Evolutionary conservation across 2,329 filamentous ascomycete species (phyloP), one percentile per base, ranked within the genome.

Genomic region (Allantophomopsis lycopodina): DNA sequence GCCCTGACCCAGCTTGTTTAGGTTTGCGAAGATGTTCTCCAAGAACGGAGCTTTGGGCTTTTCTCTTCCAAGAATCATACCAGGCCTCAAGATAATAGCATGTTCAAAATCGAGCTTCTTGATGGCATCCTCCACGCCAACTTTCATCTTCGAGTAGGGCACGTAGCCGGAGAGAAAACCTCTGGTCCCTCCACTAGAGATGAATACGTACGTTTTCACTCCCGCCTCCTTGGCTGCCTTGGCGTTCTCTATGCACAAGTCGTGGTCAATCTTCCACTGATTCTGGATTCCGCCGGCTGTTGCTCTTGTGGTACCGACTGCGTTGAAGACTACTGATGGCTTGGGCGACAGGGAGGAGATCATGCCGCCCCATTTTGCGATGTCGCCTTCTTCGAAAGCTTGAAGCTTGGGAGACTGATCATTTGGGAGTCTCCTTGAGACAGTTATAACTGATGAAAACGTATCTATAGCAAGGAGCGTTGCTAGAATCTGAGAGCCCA

Each of bases 201-300:
- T 48, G 7, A 43, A 38, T 18, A 94, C 76, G 17, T 42, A 44
- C 8, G 77, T 80, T 47, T 73, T 72, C 12, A 73, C 70, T 28
- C 84, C 84, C 2, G 77, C 75, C 6, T 70, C 71, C 55, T 79
- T 83, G 39, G 87, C 84, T 0, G 80, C 76, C 44, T 71, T 71
- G 6, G 83, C 85, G 28, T 91, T 66, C 48, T 80, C 79, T 35
- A 91, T 58, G 59, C 91, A 91, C 40, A 94, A 67, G 54, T 88
- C 84, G 55, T 87, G 76, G 62, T 94, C 87, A 46, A 94, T 82
- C 56, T 84, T 84, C 64, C 83, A 81, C 61, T 94, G 87, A 46
- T 79, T 76, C 20, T 75, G 77, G 48, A 91, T 64, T 43, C 81
- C 69, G 46, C 87, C 87, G 1, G 84, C 86, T 7, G 69, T 67